These are phyloP conservation scores for Trichoderma breve DNA, from an alignment of 2,329 filamentous ascomycete species.

Conservation along the genomic window DNA sequence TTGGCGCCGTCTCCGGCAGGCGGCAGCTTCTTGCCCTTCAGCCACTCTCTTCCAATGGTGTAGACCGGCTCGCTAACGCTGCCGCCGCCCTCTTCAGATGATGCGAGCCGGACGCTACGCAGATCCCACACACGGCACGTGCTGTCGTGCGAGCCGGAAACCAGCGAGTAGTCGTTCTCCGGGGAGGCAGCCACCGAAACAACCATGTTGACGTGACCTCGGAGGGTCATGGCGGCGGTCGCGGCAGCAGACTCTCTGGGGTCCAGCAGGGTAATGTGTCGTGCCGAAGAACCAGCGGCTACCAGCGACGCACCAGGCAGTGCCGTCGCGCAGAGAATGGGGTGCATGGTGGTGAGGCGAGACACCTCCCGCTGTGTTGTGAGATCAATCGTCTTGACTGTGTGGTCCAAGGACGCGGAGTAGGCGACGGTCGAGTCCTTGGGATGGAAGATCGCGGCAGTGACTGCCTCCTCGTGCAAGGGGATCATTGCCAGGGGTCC, in stretches of 20 bases:
- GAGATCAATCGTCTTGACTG: conserved; percentile 85
- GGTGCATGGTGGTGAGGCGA: conserved; percentile 78
- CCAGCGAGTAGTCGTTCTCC: conserved; percentile 75
- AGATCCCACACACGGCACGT: conserved; percentile 95
- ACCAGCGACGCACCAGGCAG: conserved; percentile 63
- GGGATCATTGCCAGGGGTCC: conserved; percentile 74
- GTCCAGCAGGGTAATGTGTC: conserved; percentile 91
- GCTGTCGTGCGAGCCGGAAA: conserved; percentile 87
- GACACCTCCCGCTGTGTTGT: conserved; percentile 76
- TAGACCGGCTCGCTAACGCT: conserved; percentile 72
- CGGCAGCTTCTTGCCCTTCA: conserved; percentile 60
- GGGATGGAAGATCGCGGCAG: conserved; percentile 80
- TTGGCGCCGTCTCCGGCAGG: conserved; percentile 81
- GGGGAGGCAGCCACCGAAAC: conserved; percentile 50
- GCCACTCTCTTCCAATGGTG: conserved; percentile 71
- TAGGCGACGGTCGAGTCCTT: conserved; percentile 86
- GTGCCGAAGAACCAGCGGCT: conserved; percentile 75
- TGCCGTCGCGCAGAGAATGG: conserved; percentile 75
- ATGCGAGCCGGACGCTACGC: conserved; percentile 61
- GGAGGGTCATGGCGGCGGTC: conserved; percentile 83
- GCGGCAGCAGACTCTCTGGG: conserved; percentile 74
- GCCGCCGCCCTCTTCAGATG: conserved; percentile 59
- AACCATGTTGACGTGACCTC: conserved; percentile 79
- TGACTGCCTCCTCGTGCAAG: conserved; percentile 71
- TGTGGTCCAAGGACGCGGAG: conserved; percentile 87